These are phyloP conservation scores for Corchorus capsularis DNA, from an alignment of 345 rosid genomes.

Conservation along the genomic window DNA sequence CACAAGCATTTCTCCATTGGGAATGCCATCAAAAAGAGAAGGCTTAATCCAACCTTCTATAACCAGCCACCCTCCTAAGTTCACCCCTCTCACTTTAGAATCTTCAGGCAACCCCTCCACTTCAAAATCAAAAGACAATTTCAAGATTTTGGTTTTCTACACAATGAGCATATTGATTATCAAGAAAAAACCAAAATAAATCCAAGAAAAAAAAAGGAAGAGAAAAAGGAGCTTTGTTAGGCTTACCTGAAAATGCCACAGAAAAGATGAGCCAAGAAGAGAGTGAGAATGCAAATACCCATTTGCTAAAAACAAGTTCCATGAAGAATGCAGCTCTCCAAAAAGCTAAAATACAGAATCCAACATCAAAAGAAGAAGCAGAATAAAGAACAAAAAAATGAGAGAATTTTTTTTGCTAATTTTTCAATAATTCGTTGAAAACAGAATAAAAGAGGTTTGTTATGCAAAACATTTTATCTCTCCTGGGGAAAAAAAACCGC, in stretches of 20 bases:
- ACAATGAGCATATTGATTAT: neutral
- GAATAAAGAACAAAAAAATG: conserved; percentile 5
- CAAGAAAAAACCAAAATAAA: conserved; percentile 10
- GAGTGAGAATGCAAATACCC: conserved; percentile 54
- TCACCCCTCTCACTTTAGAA: conserved; percentile 72
- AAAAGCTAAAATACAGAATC: conserved; percentile 29
- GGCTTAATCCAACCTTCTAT: conserved; percentile 90
- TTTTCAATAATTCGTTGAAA: too few species aligned
- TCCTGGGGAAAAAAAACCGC: neutral
- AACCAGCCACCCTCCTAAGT: conserved; percentile 81
- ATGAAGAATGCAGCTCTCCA: conserved; percentile 44
- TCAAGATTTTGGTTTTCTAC: neutral
- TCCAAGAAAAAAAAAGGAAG: conserved; percentile 2
- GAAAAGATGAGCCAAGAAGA: conserved; percentile 43
- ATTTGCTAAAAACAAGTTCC: conserved; percentile 51
- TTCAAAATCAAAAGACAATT: conserved; percentile 24
- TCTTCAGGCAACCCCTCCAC: conserved; percentile 60
- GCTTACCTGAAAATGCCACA: conserved; percentile 44
- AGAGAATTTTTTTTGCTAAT: neutral
- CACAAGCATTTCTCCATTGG: conserved; percentile 80
- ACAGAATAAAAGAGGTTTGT: too few species aligned
- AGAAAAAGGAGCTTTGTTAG: neutral
- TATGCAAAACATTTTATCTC: neutral
- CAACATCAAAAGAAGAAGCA: conserved; percentile 28
- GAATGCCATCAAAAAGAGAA: conserved; percentile 66